These are phyloP conservation scores for Mercurialis annua DNA, from an alignment of 345 rosid genomes.

Conservation along the genomic window DNA sequence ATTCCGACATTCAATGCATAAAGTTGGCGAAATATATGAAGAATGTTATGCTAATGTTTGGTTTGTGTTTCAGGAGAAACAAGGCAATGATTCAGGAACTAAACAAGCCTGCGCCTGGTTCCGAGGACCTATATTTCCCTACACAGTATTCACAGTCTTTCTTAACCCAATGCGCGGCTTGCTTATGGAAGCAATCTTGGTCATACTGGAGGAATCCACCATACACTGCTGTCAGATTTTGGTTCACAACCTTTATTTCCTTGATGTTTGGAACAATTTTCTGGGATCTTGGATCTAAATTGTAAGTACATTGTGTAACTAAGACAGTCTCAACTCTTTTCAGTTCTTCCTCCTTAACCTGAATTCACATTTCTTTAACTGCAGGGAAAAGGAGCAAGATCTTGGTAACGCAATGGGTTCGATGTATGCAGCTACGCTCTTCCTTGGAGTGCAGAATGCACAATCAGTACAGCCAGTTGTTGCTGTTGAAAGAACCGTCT, in stretches of 20 bases:
- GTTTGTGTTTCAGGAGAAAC: constrained; percentile 34
- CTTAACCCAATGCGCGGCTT: constrained; percentile 53
- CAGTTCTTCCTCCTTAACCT: not conserved
- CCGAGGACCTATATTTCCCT: constrained; percentile 54
- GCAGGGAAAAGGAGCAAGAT: constrained; percentile 47
- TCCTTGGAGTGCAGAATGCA: constrained; percentile 61
- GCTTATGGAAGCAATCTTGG: constrained; percentile 69
- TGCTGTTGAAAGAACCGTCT: constrained; percentile 63
- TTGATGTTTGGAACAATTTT: constrained; percentile 65
- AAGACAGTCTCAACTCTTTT: not conserved
- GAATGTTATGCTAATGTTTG: not conserved
- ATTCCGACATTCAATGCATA: not conserved
- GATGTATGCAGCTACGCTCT: constrained; percentile 56
- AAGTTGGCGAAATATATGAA: not conserved
- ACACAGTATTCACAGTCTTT: constrained; percentile 54
- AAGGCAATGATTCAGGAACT: constrained; percentile 53
- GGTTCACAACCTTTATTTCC: constrained; percentile 52
- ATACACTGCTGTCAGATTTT: constrained; percentile 61
- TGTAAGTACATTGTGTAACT: constrained; percentile 32
- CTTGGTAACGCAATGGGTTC: constrained; percentile 70
- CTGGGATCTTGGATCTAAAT: constrained; percentile 68
- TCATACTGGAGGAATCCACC: constrained; percentile 80
- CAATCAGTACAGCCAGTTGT: constrained; percentile 59
- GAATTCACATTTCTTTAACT: constrained; percentile 4
- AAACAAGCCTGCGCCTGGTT: constrained; percentile 54